phyloP scores from a whole-genome alignment of 1,284 basidiomycete genomes.

The Papiliotrema flavescens region DNA sequence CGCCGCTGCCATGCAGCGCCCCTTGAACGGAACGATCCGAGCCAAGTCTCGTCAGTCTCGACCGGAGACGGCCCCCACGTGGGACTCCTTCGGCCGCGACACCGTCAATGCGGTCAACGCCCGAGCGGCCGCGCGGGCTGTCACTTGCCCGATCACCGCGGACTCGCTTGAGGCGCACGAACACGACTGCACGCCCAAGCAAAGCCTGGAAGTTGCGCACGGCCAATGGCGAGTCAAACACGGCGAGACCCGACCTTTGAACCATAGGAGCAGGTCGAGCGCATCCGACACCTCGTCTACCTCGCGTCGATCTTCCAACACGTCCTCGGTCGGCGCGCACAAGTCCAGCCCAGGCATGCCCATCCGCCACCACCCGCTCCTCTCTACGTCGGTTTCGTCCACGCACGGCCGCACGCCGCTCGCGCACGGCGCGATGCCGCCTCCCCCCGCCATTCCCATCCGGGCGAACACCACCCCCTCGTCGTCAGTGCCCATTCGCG shows the following conservation, averaged over 20 bases:
- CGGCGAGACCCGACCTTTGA: constrained; percentile 5
- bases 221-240: constrained; percentile 35
- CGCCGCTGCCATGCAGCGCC: constrained; percentile 9
- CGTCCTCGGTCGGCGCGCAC: not conserved
- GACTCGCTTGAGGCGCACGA: not conserved
- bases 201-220: constrained; percentile 32
- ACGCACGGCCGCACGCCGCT: constrained; percentile 10
- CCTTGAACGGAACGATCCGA: constrained; percentile 28
- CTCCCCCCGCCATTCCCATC: constrained; percentile 10
- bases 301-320: constrained; percentile 8
- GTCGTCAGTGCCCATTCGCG: not conserved
- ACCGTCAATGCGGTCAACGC: constrained; percentile 19
- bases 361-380: not conserved
- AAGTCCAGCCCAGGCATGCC: constrained; percentile 1
- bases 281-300: constrained; percentile 1
- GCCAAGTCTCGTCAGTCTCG: constrained; percentile 16
- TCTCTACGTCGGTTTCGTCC: constrained; percentile 4
- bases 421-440: constrained; percentile 11
- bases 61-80: constrained; percentile 18
- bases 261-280: constrained; percentile 5
- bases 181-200: constrained; percentile 34
- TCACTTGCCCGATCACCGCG: not conserved
- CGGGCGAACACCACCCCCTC: constrained; percentile 4
- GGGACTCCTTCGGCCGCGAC: constrained; percentile 40
- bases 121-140: not conserved